Evolutionary conservation across 805 yeast genomes (phyloP).

Genomic region (Wickerhamiella kurtzmanii): DNA sequence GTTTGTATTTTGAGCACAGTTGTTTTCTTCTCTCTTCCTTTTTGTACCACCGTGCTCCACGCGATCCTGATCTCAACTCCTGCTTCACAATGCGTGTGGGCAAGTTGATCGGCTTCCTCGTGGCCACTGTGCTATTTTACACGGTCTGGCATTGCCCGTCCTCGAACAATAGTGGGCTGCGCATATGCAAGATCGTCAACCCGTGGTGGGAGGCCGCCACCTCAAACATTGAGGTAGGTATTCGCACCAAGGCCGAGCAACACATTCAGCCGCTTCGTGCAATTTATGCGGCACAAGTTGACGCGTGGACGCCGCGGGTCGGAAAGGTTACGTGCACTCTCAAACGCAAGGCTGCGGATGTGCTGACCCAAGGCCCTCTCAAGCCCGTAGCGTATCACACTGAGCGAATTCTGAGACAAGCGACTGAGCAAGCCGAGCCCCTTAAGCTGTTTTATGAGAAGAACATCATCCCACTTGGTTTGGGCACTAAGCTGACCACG

Average conservation of each 20-base stretch:
- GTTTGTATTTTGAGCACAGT: neutral
- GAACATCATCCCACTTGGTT: neutral
- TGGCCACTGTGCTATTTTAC: neutral
- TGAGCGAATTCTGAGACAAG: neutral
- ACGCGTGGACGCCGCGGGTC: neutral
- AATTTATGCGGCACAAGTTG: neutral
- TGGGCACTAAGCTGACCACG: neutral
- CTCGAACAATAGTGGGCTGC: neutral
- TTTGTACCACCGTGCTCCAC: neutral
- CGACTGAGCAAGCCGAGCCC: neutral
- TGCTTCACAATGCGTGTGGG: neutral
- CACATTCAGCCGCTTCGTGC: neutral
- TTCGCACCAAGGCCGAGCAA: neutral
- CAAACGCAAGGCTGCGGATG: neutral
- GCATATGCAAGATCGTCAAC: neutral
- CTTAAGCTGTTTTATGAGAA: neutral
- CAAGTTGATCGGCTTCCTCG: neutral
- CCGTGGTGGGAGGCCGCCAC: neutral
- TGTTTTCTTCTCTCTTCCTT: neutral
- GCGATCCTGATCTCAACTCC: neutral
- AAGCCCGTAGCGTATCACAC: neutral
- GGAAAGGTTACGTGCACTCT: neutral
- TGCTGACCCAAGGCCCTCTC: neutral
- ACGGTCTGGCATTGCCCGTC: conserved; percentile 2
- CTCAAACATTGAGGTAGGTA: neutral